A percentile compares a stretch with the other conserved stretches of the same genome.
phyloP scores from a whole-genome alignment of 2,329 filamentous ascomycete genomes.

The Xylaria sp. region DNA sequence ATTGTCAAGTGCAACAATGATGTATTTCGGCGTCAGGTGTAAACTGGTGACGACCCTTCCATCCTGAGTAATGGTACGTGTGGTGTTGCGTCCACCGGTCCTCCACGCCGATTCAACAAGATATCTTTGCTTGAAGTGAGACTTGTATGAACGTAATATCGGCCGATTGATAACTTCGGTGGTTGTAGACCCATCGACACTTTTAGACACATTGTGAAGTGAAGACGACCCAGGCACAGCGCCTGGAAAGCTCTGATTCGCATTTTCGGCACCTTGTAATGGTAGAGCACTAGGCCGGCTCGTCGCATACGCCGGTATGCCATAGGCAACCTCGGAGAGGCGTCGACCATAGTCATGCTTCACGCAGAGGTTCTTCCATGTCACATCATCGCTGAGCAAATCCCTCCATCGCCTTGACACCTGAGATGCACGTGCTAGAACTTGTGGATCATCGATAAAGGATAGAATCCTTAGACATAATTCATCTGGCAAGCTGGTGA shows the following conservation, averaged over 20 bases:
- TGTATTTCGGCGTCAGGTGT: conserved; percentile 93
- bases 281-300: conserved; percentile 42
- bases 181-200: conserved; percentile 59
- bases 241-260: conserved; percentile 53
- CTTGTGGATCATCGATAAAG: conserved; percentile 96
- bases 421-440: conserved; percentile 89
- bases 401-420: conserved; percentile 96
- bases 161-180: conserved; percentile 52
- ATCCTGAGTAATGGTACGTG: conserved; percentile 91
- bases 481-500: conserved; percentile 89
- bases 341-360: conserved; percentile 85
- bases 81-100: conserved; percentile 82
- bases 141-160: conserved; percentile 85
- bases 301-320: conserved; percentile 42
- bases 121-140: conserved; percentile 97
- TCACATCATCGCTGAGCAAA: conserved; percentile 92
- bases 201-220: conserved; percentile 53
- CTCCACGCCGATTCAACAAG: conserved; percentile 97
- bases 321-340: conserved; percentile 56
- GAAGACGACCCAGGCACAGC: conserved; percentile 44
- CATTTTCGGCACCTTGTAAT: conserved; percentile 42
- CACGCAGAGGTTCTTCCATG: conserved; percentile 96
- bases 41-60: conserved; percentile 96
- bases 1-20: conserved; percentile 96
- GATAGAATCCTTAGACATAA: conserved; percentile 89